Evolutionary conservation across 805 yeast species (phyloP).

Genomic region (Zygosaccharomyces bisporus): DNA sequence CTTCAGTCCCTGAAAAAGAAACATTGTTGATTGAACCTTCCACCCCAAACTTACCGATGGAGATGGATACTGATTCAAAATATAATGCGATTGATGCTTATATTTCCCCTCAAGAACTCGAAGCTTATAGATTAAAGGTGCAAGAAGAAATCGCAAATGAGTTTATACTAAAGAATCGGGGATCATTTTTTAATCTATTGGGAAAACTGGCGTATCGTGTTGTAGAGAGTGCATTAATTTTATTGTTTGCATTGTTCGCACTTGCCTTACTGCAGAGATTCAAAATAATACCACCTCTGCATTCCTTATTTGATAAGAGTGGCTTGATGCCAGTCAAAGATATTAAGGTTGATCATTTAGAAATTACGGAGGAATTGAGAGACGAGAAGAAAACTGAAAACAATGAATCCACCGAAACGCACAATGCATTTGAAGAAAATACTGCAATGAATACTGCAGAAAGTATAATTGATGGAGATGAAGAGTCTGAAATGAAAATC

Average conservation of each 20-base stretch:
- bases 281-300: constrained; percentile 35
- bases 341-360: constrained; percentile 11
- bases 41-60: constrained; percentile 2
- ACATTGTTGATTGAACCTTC: constrained; percentile 28
- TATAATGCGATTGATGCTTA: constrained; percentile 22
- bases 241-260: constrained; percentile 33
- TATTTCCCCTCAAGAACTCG: constrained; percentile 29
- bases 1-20: constrained; percentile 19
- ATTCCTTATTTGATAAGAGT: constrained; percentile 31
- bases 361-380: constrained; percentile 1
- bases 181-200: constrained; percentile 17
- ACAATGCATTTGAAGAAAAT: constrained; percentile 4
- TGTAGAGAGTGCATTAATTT: constrained; percentile 41
- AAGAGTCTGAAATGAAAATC: neutral
- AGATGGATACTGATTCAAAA: neutral
- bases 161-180: constrained; percentile 15
- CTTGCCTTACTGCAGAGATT: constrained; percentile 32
- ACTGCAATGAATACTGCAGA: neutral
- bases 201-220: constrained; percentile 35
- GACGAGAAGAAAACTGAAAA: neutral
- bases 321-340: constrained; percentile 34
- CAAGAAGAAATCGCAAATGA: constrained; percentile 30
- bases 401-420: constrained; percentile 1
- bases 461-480: constrained; percentile 13
- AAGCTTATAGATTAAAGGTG: constrained; percentile 24